phyloP scores from a whole-genome alignment of 1,284 basidiomycete genomes.

The Baeospora myosura region DNA sequence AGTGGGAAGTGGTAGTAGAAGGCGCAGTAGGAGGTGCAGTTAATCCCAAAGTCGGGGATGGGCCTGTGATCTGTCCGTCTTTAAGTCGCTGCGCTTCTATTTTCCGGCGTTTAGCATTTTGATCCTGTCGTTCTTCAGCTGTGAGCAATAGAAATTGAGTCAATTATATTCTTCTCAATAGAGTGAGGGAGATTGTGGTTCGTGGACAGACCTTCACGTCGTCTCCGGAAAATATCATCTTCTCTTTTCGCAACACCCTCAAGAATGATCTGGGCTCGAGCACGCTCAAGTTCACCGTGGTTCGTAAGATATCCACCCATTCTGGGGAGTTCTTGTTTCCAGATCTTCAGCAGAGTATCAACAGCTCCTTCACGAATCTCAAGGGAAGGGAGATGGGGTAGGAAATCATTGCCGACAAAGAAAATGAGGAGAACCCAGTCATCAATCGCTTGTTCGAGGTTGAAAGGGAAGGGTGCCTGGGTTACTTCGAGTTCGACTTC shows the following conservation, averaged over 20 bases:
- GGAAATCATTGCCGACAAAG: slow-evolving; percentile 99
- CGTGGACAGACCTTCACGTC: slow-evolving; percentile 76
- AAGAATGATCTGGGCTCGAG: slow-evolving; percentile 88
- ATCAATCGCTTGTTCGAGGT: slow-evolving; percentile 95
- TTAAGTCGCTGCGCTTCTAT: slow-evolving; percentile 59
- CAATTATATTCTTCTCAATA: slow-evolving; percentile 5
- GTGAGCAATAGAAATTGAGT: slow-evolving; percentile 14
- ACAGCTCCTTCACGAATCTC: slow-evolving; percentile 99
- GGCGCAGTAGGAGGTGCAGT: slow-evolving; percentile 34
- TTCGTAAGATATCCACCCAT: slow-evolving; percentile 98
- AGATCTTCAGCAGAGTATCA: slow-evolving; percentile 92
- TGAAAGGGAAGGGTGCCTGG: slow-evolving; percentile 79
- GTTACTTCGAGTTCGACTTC: slow-evolving; percentile 89
- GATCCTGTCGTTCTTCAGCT: slow-evolving; percentile 92
- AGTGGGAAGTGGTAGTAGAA: slow-evolving; percentile 28
- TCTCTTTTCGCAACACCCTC: slow-evolving; percentile 89
- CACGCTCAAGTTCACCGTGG: slow-evolving; percentile 84
- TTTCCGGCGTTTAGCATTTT: slow-evolving; percentile 82
- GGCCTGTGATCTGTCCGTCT: slow-evolving; percentile 38
- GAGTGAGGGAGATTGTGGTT: slow-evolving; percentile 14
- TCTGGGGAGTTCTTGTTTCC: slow-evolving; percentile 85
- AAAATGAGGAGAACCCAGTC: slow-evolving; percentile 99
- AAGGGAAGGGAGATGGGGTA: slow-evolving; percentile 95
- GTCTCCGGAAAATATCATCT: slow-evolving; percentile 90
- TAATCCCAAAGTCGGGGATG: slow-evolving; percentile 48